These are phyloP conservation scores for Tardiomyces depauwii DNA, from an alignment of 1,139 yeast species.

Conservation along the genomic window DNA sequence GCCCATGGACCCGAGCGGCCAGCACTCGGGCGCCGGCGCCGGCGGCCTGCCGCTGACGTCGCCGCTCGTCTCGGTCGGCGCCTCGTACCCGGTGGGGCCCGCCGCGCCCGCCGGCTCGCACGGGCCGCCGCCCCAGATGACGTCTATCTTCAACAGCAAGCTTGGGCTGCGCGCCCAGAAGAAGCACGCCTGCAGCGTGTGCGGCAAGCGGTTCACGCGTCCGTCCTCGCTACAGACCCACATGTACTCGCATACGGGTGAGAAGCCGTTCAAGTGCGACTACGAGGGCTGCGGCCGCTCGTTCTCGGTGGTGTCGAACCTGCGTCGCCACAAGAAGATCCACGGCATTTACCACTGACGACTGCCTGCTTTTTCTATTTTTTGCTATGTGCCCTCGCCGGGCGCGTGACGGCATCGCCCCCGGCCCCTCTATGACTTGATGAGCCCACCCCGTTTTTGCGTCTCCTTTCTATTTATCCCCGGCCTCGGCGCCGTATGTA, in stretches of 20 bases:
- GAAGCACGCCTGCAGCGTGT: constrained; percentile 45
- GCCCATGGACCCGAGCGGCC: background rate
- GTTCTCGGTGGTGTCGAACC: constrained; percentile 72
- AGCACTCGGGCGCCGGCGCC: background rate
- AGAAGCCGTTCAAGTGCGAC: constrained; percentile 63
- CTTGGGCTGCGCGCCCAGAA: constrained; percentile 15
- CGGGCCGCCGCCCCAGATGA: constrained; percentile 11
- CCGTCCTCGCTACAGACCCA: constrained; percentile 78
- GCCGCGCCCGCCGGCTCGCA: background rate
- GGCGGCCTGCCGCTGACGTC: background rate
- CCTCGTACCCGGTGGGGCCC: background rate
- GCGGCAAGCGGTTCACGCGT: constrained; percentile 67
- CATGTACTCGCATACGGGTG: constrained; percentile 78
- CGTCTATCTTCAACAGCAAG: constrained; percentile 20
- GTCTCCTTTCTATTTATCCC: too few species aligned
- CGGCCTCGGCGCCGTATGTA: too few species aligned
- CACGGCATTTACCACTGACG: constrained; percentile 27
- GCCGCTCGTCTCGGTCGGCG: background rate
- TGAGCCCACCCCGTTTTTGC: too few species aligned
- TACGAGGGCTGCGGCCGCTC: constrained; percentile 55
- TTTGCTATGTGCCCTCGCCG: background rate
- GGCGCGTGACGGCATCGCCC: too few species aligned
- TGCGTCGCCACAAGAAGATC: constrained; percentile 64
- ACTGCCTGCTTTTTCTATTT: background rate
- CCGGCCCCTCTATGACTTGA: too few species aligned